Conservation (phyloP, 176 grass and related monocot species). For the Triticum turgidum region DNA sequence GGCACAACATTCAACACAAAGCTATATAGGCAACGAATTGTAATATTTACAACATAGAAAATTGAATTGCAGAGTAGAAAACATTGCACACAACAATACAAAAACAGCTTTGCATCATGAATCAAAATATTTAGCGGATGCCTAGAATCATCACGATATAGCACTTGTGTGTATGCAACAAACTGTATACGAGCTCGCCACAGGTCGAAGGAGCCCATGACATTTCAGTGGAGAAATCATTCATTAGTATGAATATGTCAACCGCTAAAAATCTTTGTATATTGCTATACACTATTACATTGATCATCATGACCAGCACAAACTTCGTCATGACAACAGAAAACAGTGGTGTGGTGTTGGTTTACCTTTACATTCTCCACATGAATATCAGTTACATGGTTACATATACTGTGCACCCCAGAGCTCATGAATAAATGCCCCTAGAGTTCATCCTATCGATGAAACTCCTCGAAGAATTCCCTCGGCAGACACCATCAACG, state of each 20-base stretch:
- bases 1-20: too few relatives aligned
- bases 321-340: slow-evolving; percentile 34
- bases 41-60: too few relatives aligned
- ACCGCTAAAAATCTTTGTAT: not conserved
- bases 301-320: slow-evolving; percentile 20
- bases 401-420: not conserved
- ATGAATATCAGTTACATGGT: slow-evolving; percentile 26
- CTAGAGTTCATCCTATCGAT: slow-evolving; percentile 33
- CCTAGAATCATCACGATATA: too few relatives aligned
- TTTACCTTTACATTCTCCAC: slow-evolving; percentile 34
- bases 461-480: slow-evolving; percentile 17
- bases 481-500: not conserved
- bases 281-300: slow-evolving; percentile 17
- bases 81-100: too few relatives aligned
- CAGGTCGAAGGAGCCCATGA: not conserved
- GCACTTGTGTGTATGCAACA: too few relatives aligned
- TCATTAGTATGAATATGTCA: not conserved
- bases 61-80: too few relatives aligned
- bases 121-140: too few relatives aligned
- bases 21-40: too few relatives aligned
- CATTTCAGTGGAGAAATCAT: slow-evolving; percentile 14
- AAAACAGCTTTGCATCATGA: too few relatives aligned
- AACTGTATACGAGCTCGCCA: too few relatives aligned
- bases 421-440: not conserved
- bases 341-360: slow-evolving; percentile 18